Conservation (phyloP, 257 asterid genomes). For the Handroanthus guayacan region DNA sequence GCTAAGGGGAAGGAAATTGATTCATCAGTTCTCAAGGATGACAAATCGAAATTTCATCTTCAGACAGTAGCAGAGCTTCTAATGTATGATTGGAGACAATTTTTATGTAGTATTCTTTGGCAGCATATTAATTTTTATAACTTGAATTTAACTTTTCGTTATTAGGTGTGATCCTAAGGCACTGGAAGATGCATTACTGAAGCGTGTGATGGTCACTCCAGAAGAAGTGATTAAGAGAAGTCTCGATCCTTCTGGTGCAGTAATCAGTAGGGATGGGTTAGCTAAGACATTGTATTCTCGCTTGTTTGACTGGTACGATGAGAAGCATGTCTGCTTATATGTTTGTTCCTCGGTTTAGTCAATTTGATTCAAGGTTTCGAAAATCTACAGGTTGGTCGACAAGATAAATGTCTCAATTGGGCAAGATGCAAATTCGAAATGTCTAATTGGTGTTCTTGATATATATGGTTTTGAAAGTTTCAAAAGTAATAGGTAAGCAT, state of each 20-base stretch:
- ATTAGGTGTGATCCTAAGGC: conserved; percentile 82
- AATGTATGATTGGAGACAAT: conserved; percentile 57
- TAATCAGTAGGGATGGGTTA: conserved; percentile 88
- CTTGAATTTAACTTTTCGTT: too few relatives aligned
- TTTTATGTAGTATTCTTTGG: conserved; percentile 22
- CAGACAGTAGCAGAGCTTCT: conserved; percentile 90
- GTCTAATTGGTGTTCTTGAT: conserved; percentile 95
- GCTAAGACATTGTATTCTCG: conserved; percentile 93
- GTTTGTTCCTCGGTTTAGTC: background rate
- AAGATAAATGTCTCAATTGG: conserved; percentile 90
- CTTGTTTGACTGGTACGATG: conserved; percentile 87
- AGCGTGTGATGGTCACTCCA: conserved; percentile 97
- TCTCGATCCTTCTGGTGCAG: conserved; percentile 92
- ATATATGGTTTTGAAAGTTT: conserved; percentile 98
- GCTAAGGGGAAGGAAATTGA: conserved; percentile 79
- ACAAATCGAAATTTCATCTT: conserved; percentile 88
- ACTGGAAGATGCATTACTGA: conserved; percentile 87
- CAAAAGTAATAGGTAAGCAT: conserved; percentile 76
- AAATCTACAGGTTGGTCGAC: conserved; percentile 86
- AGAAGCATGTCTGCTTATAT: background rate
- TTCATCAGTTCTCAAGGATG: conserved; percentile 89
- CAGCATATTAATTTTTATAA: conserved; percentile 29
- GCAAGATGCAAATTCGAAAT: conserved; percentile 83
- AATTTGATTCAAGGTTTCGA: conserved; percentile 32
- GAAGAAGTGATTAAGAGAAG: conserved; percentile 99